These are phyloP conservation scores for Jatropha curcas DNA, from an alignment of 345 rosid genomes.

Conservation along the genomic window DNA sequence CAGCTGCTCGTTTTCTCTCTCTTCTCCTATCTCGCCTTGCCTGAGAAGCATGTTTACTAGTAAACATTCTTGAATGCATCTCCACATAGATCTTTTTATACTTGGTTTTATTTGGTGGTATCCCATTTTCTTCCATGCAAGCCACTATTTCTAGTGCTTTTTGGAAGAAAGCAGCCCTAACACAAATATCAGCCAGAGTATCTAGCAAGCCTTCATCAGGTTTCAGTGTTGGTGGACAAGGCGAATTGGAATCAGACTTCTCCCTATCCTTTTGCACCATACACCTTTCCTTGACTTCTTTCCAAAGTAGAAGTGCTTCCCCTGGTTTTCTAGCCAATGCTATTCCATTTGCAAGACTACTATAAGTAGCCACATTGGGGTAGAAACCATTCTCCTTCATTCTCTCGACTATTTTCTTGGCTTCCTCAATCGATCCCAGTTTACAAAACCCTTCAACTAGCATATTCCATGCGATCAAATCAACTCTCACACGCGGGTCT, in stretches of 20 bases:
- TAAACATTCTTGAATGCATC: slow-evolving; percentile 96
- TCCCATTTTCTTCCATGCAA: slow-evolving; percentile 91
- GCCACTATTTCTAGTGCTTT: slow-evolving; percentile 91
- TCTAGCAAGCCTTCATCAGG: slow-evolving; percentile 78
- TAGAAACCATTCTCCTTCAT: slow-evolving; percentile 72
- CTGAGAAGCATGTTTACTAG: slow-evolving; percentile 93
- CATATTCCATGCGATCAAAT: slow-evolving; percentile 90
- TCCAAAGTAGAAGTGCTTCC: slow-evolving; percentile 92
- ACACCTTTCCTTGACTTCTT: slow-evolving; percentile 74
- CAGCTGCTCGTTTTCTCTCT: slow-evolving; percentile 88
- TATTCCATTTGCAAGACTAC: slow-evolving; percentile 82
- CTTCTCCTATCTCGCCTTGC: slow-evolving; percentile 70
- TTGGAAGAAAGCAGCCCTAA: slow-evolving; percentile 85
- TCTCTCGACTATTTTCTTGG: slow-evolving; percentile 57
- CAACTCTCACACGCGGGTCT: slow-evolving; percentile 79
- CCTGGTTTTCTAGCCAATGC: slow-evolving; percentile 91
- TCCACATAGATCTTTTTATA: slow-evolving; percentile 83
- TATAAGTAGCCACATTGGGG: slow-evolving; percentile 81
- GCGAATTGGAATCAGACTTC: slow-evolving; percentile 33
- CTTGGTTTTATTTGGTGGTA: slow-evolving; percentile 83
- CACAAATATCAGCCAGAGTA: slow-evolving; percentile 78
- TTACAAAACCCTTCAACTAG: slow-evolving; percentile 81
- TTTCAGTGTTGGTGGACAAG: slow-evolving; percentile 48
- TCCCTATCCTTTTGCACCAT: slow-evolving; percentile 33
- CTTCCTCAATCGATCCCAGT: slow-evolving; percentile 77